Base-by-base conservation (phyloP, 192 early-diverging fungal genomes). In the Podila horticola region DNA sequence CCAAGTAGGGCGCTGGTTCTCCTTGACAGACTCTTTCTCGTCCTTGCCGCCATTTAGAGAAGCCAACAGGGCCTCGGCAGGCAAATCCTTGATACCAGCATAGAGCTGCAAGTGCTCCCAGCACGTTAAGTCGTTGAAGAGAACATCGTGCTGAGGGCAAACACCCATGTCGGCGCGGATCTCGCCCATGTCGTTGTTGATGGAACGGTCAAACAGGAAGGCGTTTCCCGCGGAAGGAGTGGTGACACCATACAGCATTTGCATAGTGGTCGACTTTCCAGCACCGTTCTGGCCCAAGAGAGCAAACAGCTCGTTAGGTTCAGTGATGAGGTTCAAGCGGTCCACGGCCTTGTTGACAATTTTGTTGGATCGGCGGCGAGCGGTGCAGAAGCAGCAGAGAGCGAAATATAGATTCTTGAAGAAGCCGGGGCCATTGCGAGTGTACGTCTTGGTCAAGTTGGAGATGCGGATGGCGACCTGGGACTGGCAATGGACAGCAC, bases 241-340 rank as follows among this genome's bases (percentile, higher is more conserved):
- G 1, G 90, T 92, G 15, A 92, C 74, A 17, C 94, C 93, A 20
- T 91, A 90, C 5, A 95, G 83, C 71, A 94, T 94, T 51, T 88
- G 84, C 69, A 95, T 93, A 8, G 93, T 88, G 5, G 93, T 95
- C 20, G 88, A 89, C 75, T 94, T 94, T 20, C 94, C 93, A 34
- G 92, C 92, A 66, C 93, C 92, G 82, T 93, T 93, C 79, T 93
- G 92, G 22, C 93, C 92, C 34, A 92, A 72, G n/a, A 94, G 83
- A 15, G 91, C 92, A 58, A 89, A 85, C 24, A 89, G 72, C 57
- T 87, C 84, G 62, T 85, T 84, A n/a, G 86, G 81, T 58, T 86
- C 79, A 3, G 88, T 74, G 15, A 83, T 74, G 34, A 90, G 15
- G 52, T 82, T 76, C 57, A 90, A 57, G 22, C 74, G 74, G 41